Percentiles rank a stretch among this genome's conserved stretches.
phyloP scores from a whole-genome alignment of 2,329 filamentous ascomycete species.

The Botrytis squamosa region DNA sequence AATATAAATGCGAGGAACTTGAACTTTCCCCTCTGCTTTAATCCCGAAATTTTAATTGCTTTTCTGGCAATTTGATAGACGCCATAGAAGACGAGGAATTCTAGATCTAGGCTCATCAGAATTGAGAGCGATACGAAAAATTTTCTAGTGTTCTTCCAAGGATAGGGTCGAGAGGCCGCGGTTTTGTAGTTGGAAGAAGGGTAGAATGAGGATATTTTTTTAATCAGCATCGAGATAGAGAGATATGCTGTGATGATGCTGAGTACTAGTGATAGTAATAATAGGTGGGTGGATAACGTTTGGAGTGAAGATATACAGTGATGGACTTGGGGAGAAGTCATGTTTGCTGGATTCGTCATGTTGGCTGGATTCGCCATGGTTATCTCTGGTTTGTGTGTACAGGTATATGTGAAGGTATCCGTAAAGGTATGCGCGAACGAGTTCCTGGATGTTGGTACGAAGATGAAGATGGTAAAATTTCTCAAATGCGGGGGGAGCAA shows the following conservation, averaged over 20 bases:
- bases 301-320: background rate
- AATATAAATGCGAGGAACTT: background rate
- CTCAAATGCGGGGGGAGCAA: background rate
- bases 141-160: too few species aligned
- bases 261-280: too few species aligned
- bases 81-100: background rate
- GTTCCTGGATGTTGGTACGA: background rate
- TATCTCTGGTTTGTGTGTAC: background rate
- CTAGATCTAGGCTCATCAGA: accelerated
- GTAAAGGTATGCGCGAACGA: background rate
- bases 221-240: too few species aligned
- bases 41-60: too few species aligned
- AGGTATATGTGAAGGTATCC: background rate
- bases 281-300: background rate
- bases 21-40: background rate
- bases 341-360: background rate
- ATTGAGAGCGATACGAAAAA: background rate
- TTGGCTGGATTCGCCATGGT: background rate
- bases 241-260: too few species aligned
- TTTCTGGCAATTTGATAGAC: background rate
- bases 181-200: too few species aligned
- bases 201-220: too few species aligned
- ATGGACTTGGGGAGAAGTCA: background rate
- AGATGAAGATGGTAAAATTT: background rate
- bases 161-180: too few species aligned